Evolutionary conservation across 441 rosid species (phyloP), one percentile per base, ranked within the genome.

Genomic region (Erodium trifolium): DNA sequence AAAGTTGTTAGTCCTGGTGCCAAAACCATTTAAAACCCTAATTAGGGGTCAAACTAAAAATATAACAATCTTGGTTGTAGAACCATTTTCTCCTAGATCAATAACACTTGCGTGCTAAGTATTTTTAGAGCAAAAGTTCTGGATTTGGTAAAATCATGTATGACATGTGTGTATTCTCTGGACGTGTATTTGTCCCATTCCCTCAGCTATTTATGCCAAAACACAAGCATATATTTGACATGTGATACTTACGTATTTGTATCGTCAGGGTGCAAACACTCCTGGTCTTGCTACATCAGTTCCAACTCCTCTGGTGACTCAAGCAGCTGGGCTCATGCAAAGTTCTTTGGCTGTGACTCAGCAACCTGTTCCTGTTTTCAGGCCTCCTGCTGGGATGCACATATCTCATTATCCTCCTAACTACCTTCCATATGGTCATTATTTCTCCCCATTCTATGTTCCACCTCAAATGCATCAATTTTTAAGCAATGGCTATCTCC

Each of bases 341-440:
- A 90, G 86, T 78, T 88, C 98, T 68, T 74, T 92, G 31, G 73
- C 97, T 70, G 83, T 78, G 72, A 82, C 89, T 66, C 98, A 93
- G 77, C 97, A 89, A 74, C 91, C 91, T 75, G 81, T 88, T 43
- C 90, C 93, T 47, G 88, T 88, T 29, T 87, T 85, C 75, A 89
- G 96, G 10, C 86, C 97, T 12, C 94, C 97, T 27, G 72, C 93
- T 29, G 93, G 93, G 71, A 77, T 93, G 82, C 98, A 91, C 60
- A 70, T 89, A 72, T 77, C 98, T 29, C 98, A 84, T 78, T 93
- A 81, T 80, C 91, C 94, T 63, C 93, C 94, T 72, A 93, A 89
- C 67, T 93, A 81, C 81, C 72, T 93, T 74, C 91, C 92, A 47
- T 93, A 89, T 75, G 89, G 91, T 69, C 94, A 70, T 77, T 91